phyloP scores from a whole-genome alignment of 805 yeast genomes.

The Helenozyma rhizophorensis region DNA sequence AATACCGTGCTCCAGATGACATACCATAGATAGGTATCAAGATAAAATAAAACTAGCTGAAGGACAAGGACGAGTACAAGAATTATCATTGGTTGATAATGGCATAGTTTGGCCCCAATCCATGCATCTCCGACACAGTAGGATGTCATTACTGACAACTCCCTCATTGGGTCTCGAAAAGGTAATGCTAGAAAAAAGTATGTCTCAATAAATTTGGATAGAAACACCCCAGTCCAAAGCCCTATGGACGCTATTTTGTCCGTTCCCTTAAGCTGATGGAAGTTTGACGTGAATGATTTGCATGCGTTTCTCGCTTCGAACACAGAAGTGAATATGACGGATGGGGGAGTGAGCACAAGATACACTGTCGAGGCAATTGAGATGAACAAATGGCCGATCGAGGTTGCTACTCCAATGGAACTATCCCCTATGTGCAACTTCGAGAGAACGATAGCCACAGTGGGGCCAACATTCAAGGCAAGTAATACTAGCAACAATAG shows the following conservation, averaged over 20 bases:
- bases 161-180: conserved; percentile 74
- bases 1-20: conserved; percentile 74
- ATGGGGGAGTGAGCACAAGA: conserved; percentile 60
- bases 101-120: conserved; percentile 51
- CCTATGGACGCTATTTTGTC: conserved; percentile 60
- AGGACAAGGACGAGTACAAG: conserved; percentile 51
- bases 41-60: conserved; percentile 64
- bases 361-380: conserved; percentile 52
- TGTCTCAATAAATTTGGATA: conserved; percentile 76
- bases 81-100: conserved; percentile 52
- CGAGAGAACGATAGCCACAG: conserved; percentile 42
- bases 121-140: conserved; percentile 59
- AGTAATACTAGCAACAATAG: conserved; percentile 39
- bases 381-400: conserved; percentile 54
- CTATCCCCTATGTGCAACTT: conserved; percentile 17
- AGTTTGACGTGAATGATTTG: conserved; percentile 51
- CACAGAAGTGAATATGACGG: conserved; percentile 15
- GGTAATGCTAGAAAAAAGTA: conserved; percentile 88
- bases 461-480: conserved; percentile 45
- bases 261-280: conserved; percentile 49
- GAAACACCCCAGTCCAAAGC: conserved; percentile 63
- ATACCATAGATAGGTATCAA: conserved; percentile 85
- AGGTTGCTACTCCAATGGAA: conserved; percentile 28
- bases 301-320: conserved; percentile 32
- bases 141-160: conserved; percentile 52